These are phyloP conservation scores for Nitzschia palea DNA, from an alignment of 108 stramenopile species.

Conservation along the genomic window DNA sequence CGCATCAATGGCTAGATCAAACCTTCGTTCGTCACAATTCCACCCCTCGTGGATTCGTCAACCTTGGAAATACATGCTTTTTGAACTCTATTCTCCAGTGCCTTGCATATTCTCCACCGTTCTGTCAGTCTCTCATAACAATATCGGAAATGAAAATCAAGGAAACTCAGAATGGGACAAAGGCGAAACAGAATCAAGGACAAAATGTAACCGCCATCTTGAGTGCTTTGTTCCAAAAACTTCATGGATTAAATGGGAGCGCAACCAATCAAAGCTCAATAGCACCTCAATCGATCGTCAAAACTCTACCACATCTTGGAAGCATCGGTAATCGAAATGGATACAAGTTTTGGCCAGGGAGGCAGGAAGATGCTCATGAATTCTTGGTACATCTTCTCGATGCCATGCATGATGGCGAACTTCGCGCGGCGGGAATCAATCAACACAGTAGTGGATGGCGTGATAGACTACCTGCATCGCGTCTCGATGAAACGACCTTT, in stretches of 20 bases:
- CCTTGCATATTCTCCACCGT: conserved; percentile 82
- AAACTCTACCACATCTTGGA: conserved; percentile 59
- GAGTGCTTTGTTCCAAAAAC: conserved; percentile 49
- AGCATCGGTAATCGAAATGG: conserved; percentile 50
- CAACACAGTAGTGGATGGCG: conserved; percentile 77
- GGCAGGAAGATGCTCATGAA: conserved; percentile 99
- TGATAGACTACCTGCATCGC: conserved; percentile 67
- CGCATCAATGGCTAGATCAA: conserved; percentile 57
- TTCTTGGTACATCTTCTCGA: conserved; percentile 93
- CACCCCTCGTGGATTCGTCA: conserved; percentile 76
- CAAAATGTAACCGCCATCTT: conserved; percentile 59
- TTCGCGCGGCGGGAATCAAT: conserved; percentile 78
- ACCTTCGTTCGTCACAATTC: conserved; percentile 26
- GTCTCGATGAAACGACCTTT: conserved; percentile 91
- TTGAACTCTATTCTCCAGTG: conserved; percentile 95
- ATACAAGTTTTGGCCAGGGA: conserved; percentile 85
- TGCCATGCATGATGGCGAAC: conserved; percentile 85
- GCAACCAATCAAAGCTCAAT: conserved; percentile 37
- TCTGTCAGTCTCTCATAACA: conserved; percentile 73
- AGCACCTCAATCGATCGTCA: conserved; percentile 71
- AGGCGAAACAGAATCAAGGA: conserved; percentile 38
- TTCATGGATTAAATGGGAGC: conserved; percentile 42
- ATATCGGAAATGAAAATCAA: conserved; percentile 38
- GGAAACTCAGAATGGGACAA: conserved; percentile 23
- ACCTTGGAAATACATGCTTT: conserved; percentile 97